phyloP scores from a whole-genome alignment of 345 rosid genomes.

The Bruguiera parviflora region DNA sequence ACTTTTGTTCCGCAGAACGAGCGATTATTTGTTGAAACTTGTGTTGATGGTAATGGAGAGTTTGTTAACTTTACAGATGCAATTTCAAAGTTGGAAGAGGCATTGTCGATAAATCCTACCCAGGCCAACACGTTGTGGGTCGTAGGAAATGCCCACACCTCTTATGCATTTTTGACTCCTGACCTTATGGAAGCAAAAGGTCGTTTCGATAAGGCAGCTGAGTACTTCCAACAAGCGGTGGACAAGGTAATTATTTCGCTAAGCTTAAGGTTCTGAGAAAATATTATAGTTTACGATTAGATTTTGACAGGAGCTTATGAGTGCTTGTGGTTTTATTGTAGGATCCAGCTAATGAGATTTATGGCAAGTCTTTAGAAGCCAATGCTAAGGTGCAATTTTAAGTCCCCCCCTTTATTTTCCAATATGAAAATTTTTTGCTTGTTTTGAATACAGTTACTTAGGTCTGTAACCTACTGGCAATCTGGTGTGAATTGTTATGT shows the following conservation, averaged over 20 bases:
- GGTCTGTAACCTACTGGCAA: not conserved
- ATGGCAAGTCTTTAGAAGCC: conserved; percentile 24
- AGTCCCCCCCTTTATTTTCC: not conserved
- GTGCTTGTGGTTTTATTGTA: conserved; percentile 2
- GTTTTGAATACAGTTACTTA: not conserved
- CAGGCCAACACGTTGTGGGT: conserved; percentile 16
- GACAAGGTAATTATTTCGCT: conserved; percentile 13
- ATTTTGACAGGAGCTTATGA: not conserved
- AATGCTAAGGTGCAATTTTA: conserved; percentile 14
- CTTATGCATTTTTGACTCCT: conserved; percentile 19
- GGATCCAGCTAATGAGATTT: conserved; percentile 21
- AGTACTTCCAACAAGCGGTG: conserved; percentile 21
- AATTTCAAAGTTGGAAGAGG: conserved; percentile 26
- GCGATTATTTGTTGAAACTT: not conserved
- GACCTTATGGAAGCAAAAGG: conserved; percentile 18
- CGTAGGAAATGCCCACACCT: conserved; percentile 23
- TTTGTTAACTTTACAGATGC: conserved; percentile 12
- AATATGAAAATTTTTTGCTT: not conserved
- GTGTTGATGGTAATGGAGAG: not conserved
- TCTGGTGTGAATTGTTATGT: not conserved
- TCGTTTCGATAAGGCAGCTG: conserved; percentile 17
- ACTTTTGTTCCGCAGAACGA: not conserved
- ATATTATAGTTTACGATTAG: not conserved
- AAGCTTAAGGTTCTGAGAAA: not conserved
- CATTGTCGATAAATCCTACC: conserved; percentile 17